Base-by-base conservation (phyloP, 805 yeast genomes). In the Metschnikowia shivogae region DNA sequence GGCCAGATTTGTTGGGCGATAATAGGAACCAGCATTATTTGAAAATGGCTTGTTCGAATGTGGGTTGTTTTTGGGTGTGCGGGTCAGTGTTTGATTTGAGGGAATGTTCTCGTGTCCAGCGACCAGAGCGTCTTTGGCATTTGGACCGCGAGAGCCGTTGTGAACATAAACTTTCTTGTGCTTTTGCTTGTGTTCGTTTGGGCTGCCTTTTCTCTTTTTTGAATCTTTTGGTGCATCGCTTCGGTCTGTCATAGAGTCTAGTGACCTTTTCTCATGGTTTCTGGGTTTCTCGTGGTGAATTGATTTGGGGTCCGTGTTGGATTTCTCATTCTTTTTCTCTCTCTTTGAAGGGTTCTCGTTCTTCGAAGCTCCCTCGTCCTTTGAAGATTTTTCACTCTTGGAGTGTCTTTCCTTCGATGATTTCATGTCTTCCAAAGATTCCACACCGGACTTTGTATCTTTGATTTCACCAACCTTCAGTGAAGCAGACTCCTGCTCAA, bases 101-200 rank as follows among this genome's bases (percentile, higher is more conserved):
- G 26, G 30, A 36, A 10, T 14, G 24, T 19, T 36, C 32, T 36
- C 39, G 24, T 36, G 12, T 14, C 22, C 26, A n/a, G 33, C 14
- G 6, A 12, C 24, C 9, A 4, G 17, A 20, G 11, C 6, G 19
- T 29, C 31, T 17, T 6, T 22, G 9, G 12, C 14, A 10, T 29
- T 11, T 14, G 26, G n/a, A 10, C 17, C 26, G 13, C 35, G 14
- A 13, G 34, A 7, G 13, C 19, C 22, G 35, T 39, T 14, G 9
- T 39, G 42, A 6, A 39, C 29, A 24, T 39, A 39, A 11, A 22
- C 10, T 24, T 39, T 39, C 14, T 39, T 39, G 22, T 32, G 34
- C 20, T 22, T 34, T 11, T 13, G 6, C 22, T 17, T 31, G 19
- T n/a, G 13, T 3, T 32, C 42, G 3, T 13, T 13, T 8, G 11